Conservation (phyloP, 805 yeast species). For the Sungouiella thailandica region DNA sequence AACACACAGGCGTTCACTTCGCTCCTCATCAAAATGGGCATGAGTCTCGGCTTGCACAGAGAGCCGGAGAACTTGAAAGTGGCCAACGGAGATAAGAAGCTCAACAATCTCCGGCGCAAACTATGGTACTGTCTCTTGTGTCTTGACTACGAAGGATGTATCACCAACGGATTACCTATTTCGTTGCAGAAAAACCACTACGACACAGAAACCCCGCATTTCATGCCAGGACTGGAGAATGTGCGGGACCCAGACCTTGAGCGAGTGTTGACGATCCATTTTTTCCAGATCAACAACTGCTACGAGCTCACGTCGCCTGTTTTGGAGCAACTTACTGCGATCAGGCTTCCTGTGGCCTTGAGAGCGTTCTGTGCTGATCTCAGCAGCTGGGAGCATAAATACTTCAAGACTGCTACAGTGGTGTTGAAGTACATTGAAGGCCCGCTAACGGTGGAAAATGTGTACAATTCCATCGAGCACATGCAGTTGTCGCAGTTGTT, state of each 20-base stretch:
- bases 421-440: not conserved
- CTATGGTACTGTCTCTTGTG: constrained; percentile 51
- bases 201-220: constrained; percentile 50
- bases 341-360: not conserved
- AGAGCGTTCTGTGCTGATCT: not conserved
- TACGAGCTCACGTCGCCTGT: not conserved
- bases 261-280: constrained; percentile 10
- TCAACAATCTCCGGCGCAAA: constrained; percentile 49
- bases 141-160: constrained; percentile 42
- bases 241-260: constrained; percentile 38
- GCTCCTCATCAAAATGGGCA: constrained; percentile 40
- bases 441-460: not conserved
- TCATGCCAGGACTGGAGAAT: constrained; percentile 33
- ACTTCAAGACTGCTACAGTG: not conserved
- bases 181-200: constrained; percentile 33
- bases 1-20: constrained; percentile 15
- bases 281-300: not conserved
- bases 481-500: not conserved
- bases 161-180: constrained; percentile 44
- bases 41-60: constrained; percentile 43
- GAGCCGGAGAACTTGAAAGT: constrained; percentile 40
- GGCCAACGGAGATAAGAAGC: constrained; percentile 26
- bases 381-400: not conserved
- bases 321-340: not conserved
- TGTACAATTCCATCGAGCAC: not conserved